A percentile compares a stretch with the other conserved stretches of the same genome.
These are phyloP conservation scores for Schrenkiella parvula DNA, from an alignment of 345 rosid genomes.

Conservation along the genomic window DNA sequence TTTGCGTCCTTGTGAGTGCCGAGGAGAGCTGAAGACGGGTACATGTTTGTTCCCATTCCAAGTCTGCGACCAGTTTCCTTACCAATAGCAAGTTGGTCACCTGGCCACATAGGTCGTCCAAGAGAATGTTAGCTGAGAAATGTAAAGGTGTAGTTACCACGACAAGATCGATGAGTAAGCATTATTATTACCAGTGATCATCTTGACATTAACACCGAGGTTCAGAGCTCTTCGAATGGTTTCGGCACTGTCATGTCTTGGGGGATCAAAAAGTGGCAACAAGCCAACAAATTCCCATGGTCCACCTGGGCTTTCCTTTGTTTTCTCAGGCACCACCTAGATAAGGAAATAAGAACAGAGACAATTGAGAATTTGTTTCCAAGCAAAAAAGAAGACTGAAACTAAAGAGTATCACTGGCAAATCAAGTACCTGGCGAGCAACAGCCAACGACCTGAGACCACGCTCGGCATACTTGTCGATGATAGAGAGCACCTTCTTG, in stretches of 20 bases:
- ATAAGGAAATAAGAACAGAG: background rate
- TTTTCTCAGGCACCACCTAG: conserved; percentile 85
- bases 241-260: conserved; percentile 99
- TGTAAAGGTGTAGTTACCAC: background rate
- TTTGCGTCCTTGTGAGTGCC: conserved; percentile 79
- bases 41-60: conserved; percentile 99
- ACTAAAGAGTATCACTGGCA: background rate
- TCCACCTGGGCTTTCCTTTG: conserved; percentile 72
- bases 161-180: background rate
- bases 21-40: conserved; percentile 90
- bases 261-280: conserved; percentile 96
- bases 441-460: conserved; percentile 95
- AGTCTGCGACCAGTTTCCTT: conserved; percentile 98
- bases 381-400: background rate
- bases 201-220: conserved; percentile 95
- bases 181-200: conserved; percentile 73
- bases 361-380: background rate
- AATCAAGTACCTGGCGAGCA: conserved; percentile 68
- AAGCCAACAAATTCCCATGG: conserved; percentile 93
- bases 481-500: conserved; percentile 70
- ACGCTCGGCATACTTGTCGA: conserved; percentile 93
- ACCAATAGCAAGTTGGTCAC: conserved; percentile 96
- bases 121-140: background rate
- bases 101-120: conserved; percentile 31
- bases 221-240: conserved; percentile 91